A percentile compares a stretch with the other conserved stretches of the same genome.
phyloP scores from a whole-genome alignment of 257 asterid genomes.

The Sherardia arvensis region DNA sequence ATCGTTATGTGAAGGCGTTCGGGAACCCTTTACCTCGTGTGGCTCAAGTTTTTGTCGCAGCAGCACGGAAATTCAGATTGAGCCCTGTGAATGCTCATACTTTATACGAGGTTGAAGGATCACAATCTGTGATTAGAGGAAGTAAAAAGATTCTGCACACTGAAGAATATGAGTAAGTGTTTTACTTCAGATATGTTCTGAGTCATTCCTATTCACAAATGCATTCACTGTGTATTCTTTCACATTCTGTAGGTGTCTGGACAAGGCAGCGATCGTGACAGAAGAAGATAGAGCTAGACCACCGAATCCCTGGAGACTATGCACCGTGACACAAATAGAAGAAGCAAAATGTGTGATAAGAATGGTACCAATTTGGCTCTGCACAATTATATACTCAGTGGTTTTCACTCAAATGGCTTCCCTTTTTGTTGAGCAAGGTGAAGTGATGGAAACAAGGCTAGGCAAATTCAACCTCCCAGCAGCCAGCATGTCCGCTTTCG shows the following conservation, averaged over 20 bases:
- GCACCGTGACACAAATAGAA: slow-evolving; percentile 74
- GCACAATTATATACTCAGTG: slow-evolving; percentile 71
- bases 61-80: slow-evolving; percentile 25
- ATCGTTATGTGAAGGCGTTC: slow-evolving; percentile 35
- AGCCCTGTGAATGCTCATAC: slow-evolving; percentile 10
- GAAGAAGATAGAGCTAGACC: slow-evolving; percentile 28
- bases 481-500: slow-evolving; percentile 78
- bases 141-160: slow-evolving; percentile 57
- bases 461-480: slow-evolving; percentile 58
- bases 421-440: slow-evolving; percentile 73
- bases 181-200: neutral
- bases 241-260: slow-evolving; percentile 34
- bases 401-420: slow-evolving; percentile 86
- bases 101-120: slow-evolving; percentile 48
- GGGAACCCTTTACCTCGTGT: slow-evolving; percentile 70
- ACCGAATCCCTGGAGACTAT: slow-evolving; percentile 44
- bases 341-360: slow-evolving; percentile 70
- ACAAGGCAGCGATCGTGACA: slow-evolving; percentile 48
- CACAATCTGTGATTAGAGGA: slow-evolving; percentile 45
- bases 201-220: neutral
- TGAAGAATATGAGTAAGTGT: slow-evolving; percentile 39
- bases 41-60: slow-evolving; percentile 51
- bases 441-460: slow-evolving; percentile 35
- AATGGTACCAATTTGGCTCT: slow-evolving; percentile 67
- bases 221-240: neutral